Evolutionary conservation across 352 stramenopile genomes (phyloP).

Genomic region (Hyaloperonospora brassicae): DNA sequence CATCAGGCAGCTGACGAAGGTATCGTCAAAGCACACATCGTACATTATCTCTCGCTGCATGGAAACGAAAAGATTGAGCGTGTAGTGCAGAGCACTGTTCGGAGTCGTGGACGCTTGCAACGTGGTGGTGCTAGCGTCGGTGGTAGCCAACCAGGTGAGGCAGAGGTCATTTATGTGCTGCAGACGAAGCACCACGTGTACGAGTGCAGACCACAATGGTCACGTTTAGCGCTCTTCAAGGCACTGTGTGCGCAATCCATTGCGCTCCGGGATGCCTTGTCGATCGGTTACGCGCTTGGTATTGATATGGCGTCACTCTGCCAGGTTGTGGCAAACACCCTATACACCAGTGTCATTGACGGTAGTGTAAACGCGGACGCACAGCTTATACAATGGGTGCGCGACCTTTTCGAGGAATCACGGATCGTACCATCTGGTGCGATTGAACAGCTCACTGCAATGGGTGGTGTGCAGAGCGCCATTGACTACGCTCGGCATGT

Average conservation of each 20-base stretch:
- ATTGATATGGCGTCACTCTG: slow-evolving; percentile 85
- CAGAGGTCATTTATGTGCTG: slow-evolving; percentile 74
- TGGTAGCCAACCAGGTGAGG: slow-evolving; percentile 23
- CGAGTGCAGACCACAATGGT: slow-evolving; percentile 81
- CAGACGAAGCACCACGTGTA: slow-evolving; percentile 80
- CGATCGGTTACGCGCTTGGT: slow-evolving; percentile 75
- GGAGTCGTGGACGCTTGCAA: slow-evolving; percentile 9
- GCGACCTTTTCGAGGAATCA: slow-evolving; percentile 66
- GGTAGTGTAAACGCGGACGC: slow-evolving; percentile 19
- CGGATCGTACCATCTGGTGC: slow-evolving; percentile 54
- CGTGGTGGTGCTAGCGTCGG: slow-evolving; percentile 8
- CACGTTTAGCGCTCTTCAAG: slow-evolving; percentile 69
- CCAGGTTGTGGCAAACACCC: slow-evolving; percentile 72
- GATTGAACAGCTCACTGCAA: slow-evolving; percentile 56
- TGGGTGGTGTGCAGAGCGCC: slow-evolving; percentile 42
- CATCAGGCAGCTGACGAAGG: slow-evolving; percentile 49
- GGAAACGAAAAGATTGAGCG: slow-evolving; percentile 63
- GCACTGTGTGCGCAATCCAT: slow-evolving; percentile 52
- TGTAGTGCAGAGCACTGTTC: slow-evolving; percentile 56
- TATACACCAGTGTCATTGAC: slow-evolving; percentile 40
- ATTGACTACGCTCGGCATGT: slow-evolving; percentile 57
- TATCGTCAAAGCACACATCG: slow-evolving; percentile 53
- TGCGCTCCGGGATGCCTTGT: slow-evolving; percentile 57
- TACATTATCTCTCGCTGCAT: slow-evolving; percentile 73
- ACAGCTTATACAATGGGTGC: slow-evolving; percentile 51